Evolutionary conservation across 148 eudicot genomes (phyloP), one percentile per base, ranked within the genome.

Genomic region (Agrostemma githago): DNA sequence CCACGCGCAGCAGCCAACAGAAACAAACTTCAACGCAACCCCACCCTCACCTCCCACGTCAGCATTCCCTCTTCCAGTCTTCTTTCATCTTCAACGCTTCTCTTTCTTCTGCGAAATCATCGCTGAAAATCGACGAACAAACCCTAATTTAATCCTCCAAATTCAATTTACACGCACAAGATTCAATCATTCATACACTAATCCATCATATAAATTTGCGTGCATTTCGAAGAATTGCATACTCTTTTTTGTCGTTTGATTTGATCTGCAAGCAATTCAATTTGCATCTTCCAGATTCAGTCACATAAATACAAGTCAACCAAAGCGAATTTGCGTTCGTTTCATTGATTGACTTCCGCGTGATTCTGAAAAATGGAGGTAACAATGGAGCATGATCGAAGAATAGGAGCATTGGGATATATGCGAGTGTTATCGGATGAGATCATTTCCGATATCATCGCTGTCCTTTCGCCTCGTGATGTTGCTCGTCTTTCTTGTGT

Each of bases 401-500:
- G 98, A 73, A 21, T 70, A 8, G 92, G 75, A 41, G 97, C 92
- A 51, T 84, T 95, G 4, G 99, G 99, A 4, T 81, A 86, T 81
- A 81, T 95, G 8, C 73, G 83, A 42, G 84, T 87, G 38, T 80
- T 95, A 66, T 91, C 97, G 0, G 99, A 95, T 68, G 99, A 95
- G 79, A 75, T 82, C 15, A 69, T 95, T 3, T 89, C 89, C 20
- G 72, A 80, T 0, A 82, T 92, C 8, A 71, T 95, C 66, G 7
- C 68, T 38, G 9, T 42, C 75, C 89, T 92, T 62, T 54, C 90
- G 72, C 96, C 96, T 77, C 85, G 74, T 51, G 99, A 92, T 72
- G 89, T 95, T 63, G 90, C 86, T 75, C 89, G 92, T 14, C 88
- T 92, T 48, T 77, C 99, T 75, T 95, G 96, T 81, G 97, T 84